Conservation (phyloP, 805 yeast species). For the Kluyveromyces siamensis region DNA sequence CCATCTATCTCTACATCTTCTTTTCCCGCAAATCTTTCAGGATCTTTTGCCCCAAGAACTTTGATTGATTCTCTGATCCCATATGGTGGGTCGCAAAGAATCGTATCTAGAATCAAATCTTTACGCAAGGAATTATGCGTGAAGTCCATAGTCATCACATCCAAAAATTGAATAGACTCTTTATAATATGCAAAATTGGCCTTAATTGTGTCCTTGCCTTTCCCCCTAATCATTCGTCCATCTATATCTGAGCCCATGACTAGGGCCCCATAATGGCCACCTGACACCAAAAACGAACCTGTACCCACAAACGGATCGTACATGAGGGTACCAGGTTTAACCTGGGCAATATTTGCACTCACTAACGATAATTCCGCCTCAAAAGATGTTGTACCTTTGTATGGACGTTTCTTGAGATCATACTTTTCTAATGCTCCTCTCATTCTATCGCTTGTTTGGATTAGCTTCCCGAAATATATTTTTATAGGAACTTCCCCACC, state of each 20-base stretch:
- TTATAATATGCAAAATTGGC: conserved; percentile 72
- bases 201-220: conserved; percentile 37
- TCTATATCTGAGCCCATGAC: conserved; percentile 89
- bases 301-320: conserved; percentile 98
- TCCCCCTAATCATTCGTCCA: conserved; percentile 66
- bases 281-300: conserved; percentile 87
- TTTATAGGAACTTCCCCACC: conserved; percentile 42
- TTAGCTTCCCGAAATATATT: conserved; percentile 69
- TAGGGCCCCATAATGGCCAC: conserved; percentile 72
- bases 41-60: conserved; percentile 77
- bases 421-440: conserved; percentile 62
- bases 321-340: conserved; percentile 50
- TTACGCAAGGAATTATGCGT: conserved; percentile 77
- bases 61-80: conserved; percentile 94
- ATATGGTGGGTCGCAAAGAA: conserved; percentile 95
- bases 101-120: conserved; percentile 59
- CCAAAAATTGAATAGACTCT: conserved; percentile 50
- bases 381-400: conserved; percentile 93
- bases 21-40: conserved; percentile 59
- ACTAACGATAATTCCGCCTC: conserved; percentile 88
- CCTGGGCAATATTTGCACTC: conserved; percentile 80
- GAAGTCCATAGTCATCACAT: conserved; percentile 85
- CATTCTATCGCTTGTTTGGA: conserved; percentile 53
- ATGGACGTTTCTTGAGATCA: conserved; percentile 73
- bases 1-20: conserved; percentile 73